Evolutionary conservation across 371 early-diverging fungal genomes (phyloP).

Genomic region (Mucor saturninus): DNA sequence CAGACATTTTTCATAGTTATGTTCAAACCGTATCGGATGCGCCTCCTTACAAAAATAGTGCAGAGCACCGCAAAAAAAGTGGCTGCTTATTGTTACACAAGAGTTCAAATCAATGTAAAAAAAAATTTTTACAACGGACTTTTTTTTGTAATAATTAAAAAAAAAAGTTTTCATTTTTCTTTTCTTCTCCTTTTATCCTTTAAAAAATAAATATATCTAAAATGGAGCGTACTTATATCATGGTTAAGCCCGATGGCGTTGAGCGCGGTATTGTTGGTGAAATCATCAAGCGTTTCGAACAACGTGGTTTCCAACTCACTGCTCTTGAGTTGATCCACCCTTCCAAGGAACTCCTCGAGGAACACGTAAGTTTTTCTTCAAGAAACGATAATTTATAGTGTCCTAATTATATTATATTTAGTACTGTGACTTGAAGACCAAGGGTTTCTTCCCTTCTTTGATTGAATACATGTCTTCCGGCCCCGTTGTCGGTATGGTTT

Average conservation of each 20-base stretch:
- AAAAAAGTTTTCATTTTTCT: background rate
- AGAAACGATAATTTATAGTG: background rate
- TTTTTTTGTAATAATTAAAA: slow-evolving; percentile 1
- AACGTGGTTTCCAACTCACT: slow-evolving; percentile 82
- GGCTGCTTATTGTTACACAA: too few relatives aligned
- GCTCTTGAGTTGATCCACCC: slow-evolving; percentile 88
- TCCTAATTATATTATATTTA: slow-evolving; percentile 15
- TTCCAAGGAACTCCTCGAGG: slow-evolving; percentile 77
- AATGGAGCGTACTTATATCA: slow-evolving; percentile 30
- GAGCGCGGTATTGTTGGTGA: slow-evolving; percentile 96
- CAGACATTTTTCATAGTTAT: too few relatives aligned
- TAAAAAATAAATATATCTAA: slow-evolving; percentile 10
- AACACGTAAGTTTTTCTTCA: slow-evolving; percentile 71
- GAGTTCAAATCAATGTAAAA: too few relatives aligned
- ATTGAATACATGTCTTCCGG: slow-evolving; percentile 88
- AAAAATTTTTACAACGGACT: too few relatives aligned
- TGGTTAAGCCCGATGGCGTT: slow-evolving; percentile 76
- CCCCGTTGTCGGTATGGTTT: slow-evolving; percentile 95
- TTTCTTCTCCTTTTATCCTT: background rate
- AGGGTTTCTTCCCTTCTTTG: slow-evolving; percentile 96
- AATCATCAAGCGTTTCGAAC: slow-evolving; percentile 96
- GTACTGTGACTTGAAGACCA: slow-evolving; percentile 91
- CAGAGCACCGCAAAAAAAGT: too few relatives aligned
- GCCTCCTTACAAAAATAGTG: too few relatives aligned
- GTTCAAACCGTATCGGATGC: too few relatives aligned